Conservation (phyloP, 148 eudicot species). For the Vaccinium macrocarpon region DNA sequence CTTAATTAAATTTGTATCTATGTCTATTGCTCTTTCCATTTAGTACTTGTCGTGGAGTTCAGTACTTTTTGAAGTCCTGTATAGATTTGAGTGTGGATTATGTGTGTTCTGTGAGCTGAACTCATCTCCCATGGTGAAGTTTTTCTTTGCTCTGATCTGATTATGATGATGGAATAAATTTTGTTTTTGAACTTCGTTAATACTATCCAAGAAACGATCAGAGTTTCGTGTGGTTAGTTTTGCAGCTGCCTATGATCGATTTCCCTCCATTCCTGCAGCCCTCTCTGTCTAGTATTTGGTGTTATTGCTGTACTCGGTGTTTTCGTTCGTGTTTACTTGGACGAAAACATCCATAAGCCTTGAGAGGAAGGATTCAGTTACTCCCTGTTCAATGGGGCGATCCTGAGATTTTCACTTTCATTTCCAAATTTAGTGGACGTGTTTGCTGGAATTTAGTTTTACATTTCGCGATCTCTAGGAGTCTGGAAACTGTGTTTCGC, state of each 20-base stretch:
- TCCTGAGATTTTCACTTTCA: too few relatives aligned
- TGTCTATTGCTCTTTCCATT: background rate
- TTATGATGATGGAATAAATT: background rate
- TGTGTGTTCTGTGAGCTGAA: slow-evolving; percentile 14
- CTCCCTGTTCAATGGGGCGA: too few relatives aligned
- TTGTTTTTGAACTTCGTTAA: background rate
- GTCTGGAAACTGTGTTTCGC: too few relatives aligned
- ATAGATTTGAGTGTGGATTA: slow-evolving; percentile 22
- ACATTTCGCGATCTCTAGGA: too few relatives aligned
- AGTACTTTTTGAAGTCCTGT: background rate
- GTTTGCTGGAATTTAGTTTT: too few relatives aligned
- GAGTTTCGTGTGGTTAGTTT: background rate
- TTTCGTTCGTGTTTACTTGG: background rate
- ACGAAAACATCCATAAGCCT: too few relatives aligned
- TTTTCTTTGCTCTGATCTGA: background rate
- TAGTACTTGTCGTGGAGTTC: background rate
- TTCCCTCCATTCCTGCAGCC: background rate
- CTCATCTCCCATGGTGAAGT: background rate
- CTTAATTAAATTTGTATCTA: background rate
- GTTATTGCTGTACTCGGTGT: background rate
- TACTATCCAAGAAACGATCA: background rate
- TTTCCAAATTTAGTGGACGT: too few relatives aligned
- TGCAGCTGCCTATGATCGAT: background rate
- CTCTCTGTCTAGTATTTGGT: background rate
- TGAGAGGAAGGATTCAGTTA: too few relatives aligned